Evolutionary conservation across 805 yeast species (phyloP).

Genomic region (Ascoidea tarda): DNA sequence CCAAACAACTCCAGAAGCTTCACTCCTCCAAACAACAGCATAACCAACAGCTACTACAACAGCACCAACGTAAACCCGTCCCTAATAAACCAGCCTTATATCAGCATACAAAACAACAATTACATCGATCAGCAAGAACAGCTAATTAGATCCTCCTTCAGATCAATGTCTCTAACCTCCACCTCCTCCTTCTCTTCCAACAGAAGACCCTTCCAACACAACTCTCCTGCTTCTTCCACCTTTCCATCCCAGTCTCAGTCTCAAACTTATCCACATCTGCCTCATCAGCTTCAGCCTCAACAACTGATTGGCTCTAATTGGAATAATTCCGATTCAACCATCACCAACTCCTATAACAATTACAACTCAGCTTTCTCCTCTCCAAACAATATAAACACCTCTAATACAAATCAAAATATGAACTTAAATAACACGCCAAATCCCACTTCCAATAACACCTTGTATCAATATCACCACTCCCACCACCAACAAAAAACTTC

Average conservation of each 20-base stretch:
- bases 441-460: not conserved
- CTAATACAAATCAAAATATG: not conserved
- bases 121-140: not conserved
- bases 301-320: not conserved
- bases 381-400: not conserved
- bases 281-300: not conserved
- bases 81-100: too few relatives aligned
- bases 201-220: not conserved
- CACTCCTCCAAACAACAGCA: conserved; percentile 6
- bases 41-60: conserved; percentile 1
- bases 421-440: not conserved
- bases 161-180: not conserved
- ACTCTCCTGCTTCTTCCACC: too few relatives aligned
- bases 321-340: not conserved
- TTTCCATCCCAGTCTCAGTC: too few relatives aligned
- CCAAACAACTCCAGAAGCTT: too few relatives aligned
- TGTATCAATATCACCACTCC: not conserved
- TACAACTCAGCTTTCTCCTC: not conserved
- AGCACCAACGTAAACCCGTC: not conserved
- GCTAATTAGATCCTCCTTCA: not conserved
- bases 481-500: not conserved
- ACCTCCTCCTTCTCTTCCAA: not conserved
- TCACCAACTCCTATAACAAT: not conserved
- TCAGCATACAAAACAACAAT: too few relatives aligned
- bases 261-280: too few relatives aligned